Evolutionary conservation across 192 early-diverging fungal species (phyloP), one percentile per base, ranked within the genome.

Genomic region (Mortierella alpina): DNA sequence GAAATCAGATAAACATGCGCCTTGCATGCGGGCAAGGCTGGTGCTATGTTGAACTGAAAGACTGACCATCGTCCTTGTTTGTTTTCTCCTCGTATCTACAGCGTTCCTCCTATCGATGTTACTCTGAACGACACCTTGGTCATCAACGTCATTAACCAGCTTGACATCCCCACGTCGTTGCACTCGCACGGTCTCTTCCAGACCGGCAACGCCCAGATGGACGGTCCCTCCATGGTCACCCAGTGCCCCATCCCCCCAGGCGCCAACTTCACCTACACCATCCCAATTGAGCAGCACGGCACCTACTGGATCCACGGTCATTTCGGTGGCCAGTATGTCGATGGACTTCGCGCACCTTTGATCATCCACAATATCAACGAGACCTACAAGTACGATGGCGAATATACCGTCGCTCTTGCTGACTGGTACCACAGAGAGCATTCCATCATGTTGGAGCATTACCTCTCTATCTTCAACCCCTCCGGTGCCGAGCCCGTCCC

Each of bases 241-340:
- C 91, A 95, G 73, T 95, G 95, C 74, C 87, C 86, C 4, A 95
- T 96, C 69, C 91, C 93, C 8, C 74, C 86, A 0, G 89, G 90
- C 7, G 67, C 66, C 18, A 88, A 83, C 66, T 90, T 92, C 77
- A 93, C 93, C 0, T 96, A 96, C 73, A 85, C 83, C 7, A 91
- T 92, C 63, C 82, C 84, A 8, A 80, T 91, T 52, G 68, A 73
- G 58, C 94, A 96, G 66, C 86, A 87, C 18, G 96, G 96, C 50
- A 95, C 93, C 13, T 95, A 91, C 84, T 97, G 96, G 96, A 88
- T 92, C 63, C 94, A 96, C 70, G 82, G 89, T 52, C 94, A 96
- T 72, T 87, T 70, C 68, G 75, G 73, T 45, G 87, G 85, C 11
- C 92, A 95, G 81, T 96, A 96, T 81, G 90, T 93, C 49, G 94